phyloP scores from a whole-genome alignment of 2,329 filamentous ascomycete genomes.

The Cercospora zeae-maydis region DNA sequence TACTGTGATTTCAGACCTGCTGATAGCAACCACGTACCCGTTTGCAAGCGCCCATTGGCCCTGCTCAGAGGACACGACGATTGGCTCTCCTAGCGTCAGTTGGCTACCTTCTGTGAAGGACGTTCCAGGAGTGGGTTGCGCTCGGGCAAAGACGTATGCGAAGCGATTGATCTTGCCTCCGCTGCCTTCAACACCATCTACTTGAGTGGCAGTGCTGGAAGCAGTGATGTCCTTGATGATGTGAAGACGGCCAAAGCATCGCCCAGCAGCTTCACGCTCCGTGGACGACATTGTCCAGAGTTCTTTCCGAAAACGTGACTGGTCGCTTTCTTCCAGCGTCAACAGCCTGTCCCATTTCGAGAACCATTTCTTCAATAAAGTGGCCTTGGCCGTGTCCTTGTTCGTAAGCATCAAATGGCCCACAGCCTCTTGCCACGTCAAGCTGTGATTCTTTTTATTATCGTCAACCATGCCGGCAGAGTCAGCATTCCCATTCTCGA shows the following conservation, averaged over 20 bases:
- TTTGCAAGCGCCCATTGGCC: constrained; percentile 94
- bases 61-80: constrained; percentile 93
- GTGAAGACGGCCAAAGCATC: constrained; percentile 84
- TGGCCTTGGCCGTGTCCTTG: constrained; percentile 55
- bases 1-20: constrained; percentile 73
- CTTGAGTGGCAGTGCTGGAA: constrained; percentile 19
- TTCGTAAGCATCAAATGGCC: constrained; percentile 29
- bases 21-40: constrained; percentile 78
- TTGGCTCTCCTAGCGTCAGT: constrained; percentile 78
- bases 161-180: constrained; percentile 87
- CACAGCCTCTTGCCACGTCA: constrained; percentile 70
- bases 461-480: constrained; percentile 75
- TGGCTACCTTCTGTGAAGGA: constrained; percentile 86
- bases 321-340: constrained; percentile 90
- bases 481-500: constrained; percentile 77
- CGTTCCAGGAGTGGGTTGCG: constrained; percentile 50
- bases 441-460: constrained; percentile 34
- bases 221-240: constrained; percentile 54
- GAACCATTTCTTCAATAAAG: constrained; percentile 73
- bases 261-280: constrained; percentile 81
- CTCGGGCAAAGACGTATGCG: constrained; percentile 77
- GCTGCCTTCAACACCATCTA: constrained; percentile 32
- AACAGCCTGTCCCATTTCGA: constrained; percentile 89
- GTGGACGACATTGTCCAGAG: constrained; percentile 93
- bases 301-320: constrained; percentile 80